Evolutionary conservation across 495 filamentous ascomycete genomes (phyloP).

Genomic region (Terfezia boudieri): DNA sequence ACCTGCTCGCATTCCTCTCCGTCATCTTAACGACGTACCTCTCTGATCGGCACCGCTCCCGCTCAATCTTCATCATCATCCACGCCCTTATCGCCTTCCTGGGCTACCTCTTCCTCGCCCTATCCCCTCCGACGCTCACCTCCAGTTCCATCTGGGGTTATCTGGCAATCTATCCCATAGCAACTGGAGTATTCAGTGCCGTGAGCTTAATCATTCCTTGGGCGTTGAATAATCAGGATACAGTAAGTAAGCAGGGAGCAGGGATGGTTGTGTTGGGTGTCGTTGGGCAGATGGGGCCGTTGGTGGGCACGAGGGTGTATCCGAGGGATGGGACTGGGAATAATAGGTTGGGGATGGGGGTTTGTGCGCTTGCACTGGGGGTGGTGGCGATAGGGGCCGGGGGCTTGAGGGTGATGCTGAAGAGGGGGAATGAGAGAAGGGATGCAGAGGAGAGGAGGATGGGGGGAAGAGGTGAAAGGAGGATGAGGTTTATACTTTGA

Average conservation of each 20-base stretch:
- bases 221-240: slow-evolving; percentile 56
- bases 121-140: slow-evolving; percentile 14
- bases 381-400: slow-evolving; percentile 38
- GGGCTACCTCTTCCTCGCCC: slow-evolving; percentile 54
- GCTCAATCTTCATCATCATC: slow-evolving; percentile 40
- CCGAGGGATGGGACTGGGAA: slow-evolving; percentile 35
- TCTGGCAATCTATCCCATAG: slow-evolving; percentile 45
- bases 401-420: slow-evolving; percentile 31
- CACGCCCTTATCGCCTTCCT: slow-evolving; percentile 40
- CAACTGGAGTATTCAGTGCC: slow-evolving; percentile 42
- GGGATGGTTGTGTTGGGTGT: slow-evolving; percentile 48
- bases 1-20: slow-evolving; percentile 50
- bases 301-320: slow-evolving; percentile 50
- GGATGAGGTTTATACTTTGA: slow-evolving; percentile 14
- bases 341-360: slow-evolving; percentile 41
- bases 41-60: slow-evolving; percentile 49
- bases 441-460: slow-evolving; percentile 28
- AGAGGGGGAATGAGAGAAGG: slow-evolving; percentile 38
- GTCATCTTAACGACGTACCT: slow-evolving; percentile 45
- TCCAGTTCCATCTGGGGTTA: slow-evolving; percentile 28
- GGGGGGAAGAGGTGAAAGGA: slow-evolving; percentile 13
- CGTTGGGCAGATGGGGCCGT: slow-evolving; percentile 49
- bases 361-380: slow-evolving; percentile 53
- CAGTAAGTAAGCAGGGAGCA: slow-evolving; percentile 45
- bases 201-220: slow-evolving; percentile 55